These are phyloP conservation scores for Eragrostis curvula DNA, from an alignment of 176 grass and related monocot genomes.

Conservation along the genomic window DNA sequence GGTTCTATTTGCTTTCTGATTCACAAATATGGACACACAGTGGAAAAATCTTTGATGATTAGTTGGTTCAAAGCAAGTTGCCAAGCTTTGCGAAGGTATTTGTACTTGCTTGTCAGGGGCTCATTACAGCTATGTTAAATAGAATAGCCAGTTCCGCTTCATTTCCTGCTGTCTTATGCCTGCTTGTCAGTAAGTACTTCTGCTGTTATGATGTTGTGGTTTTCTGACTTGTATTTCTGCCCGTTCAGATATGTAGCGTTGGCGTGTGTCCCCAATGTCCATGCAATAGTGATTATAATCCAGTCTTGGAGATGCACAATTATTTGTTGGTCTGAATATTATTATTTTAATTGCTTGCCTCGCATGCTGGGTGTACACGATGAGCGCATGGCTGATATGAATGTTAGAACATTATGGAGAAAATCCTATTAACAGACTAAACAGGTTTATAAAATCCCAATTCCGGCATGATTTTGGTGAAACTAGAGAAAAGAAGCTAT, in stretches of 20 bases:
- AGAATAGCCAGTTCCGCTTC: slow-evolving; percentile 8
- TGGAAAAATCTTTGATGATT: slow-evolving; percentile 73
- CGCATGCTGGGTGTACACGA: background rate
- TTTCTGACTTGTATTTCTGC: background rate
- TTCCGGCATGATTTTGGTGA: slow-evolving; percentile 9
- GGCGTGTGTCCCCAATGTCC: background rate
- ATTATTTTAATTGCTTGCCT: slow-evolving; percentile 1
- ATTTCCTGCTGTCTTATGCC: slow-evolving; percentile 4
- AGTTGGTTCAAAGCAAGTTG: slow-evolving; percentile 67
- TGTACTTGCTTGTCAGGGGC: slow-evolving; percentile 22
- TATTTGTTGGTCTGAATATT: slow-evolving; percentile 5
- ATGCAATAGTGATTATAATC: background rate
- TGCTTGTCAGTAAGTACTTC: background rate
- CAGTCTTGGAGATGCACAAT: background rate
- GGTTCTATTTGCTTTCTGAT: slow-evolving; percentile 72
- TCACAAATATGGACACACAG: slow-evolving; percentile 69
- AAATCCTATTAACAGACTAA: slow-evolving; percentile 20
- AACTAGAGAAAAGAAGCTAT: background rate
- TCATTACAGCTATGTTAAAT: slow-evolving; percentile 28
- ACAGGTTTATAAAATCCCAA: slow-evolving; percentile 5
- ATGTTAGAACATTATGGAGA: background rate
- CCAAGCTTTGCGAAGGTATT: slow-evolving; percentile 80
- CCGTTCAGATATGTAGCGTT: background rate
- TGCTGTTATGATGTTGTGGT: slow-evolving; percentile 20
- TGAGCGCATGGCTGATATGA: background rate